Percentiles rank a stretch among this genome's conserved stretches.
phyloP scores from a whole-genome alignment of 2,329 filamentous ascomycete species.

The Mollisia scopiformis region DNA sequence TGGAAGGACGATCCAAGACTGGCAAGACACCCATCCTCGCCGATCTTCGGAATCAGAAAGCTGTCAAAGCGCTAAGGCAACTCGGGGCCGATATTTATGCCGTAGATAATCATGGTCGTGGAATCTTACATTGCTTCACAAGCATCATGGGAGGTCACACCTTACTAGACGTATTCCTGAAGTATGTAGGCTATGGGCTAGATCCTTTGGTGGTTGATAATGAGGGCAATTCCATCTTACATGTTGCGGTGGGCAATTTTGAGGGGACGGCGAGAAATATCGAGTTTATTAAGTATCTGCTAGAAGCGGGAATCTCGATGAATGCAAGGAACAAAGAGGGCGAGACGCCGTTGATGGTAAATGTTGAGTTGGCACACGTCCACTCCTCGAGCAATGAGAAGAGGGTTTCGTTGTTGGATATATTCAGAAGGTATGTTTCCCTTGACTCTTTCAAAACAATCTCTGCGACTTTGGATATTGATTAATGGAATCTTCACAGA shows the following conservation, averaged over 20 bases:
- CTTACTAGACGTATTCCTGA: background rate
- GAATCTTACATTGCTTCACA: background rate
- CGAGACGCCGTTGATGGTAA: background rate
- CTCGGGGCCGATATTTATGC: constrained; percentile 14
- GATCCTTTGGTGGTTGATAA: background rate
- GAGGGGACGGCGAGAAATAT: background rate
- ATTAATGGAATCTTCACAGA: background rate
- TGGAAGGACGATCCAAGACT: constrained; percentile 11
- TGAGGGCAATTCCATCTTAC: background rate
- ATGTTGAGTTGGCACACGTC: background rate
- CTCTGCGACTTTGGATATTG: background rate
- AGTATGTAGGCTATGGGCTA: background rate
- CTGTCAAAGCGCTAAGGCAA: constrained; percentile 6
- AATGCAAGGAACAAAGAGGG: background rate
- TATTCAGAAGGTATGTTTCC: background rate
- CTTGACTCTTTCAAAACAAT: too few relatives aligned
- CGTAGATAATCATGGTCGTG: background rate
- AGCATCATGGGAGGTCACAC: background rate
- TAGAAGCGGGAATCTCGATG: background rate
- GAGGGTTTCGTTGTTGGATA: background rate
- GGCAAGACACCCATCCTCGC: background rate
- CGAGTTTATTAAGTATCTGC: background rate
- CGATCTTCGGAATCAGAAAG: background rate
- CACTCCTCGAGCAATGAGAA: background rate
- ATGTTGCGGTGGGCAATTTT: background rate